Evolutionary conservation across 352 stramenopile species (phyloP), one percentile per base, ranked within the genome.

Genomic region (Phytopythium mirpurense): DNA sequence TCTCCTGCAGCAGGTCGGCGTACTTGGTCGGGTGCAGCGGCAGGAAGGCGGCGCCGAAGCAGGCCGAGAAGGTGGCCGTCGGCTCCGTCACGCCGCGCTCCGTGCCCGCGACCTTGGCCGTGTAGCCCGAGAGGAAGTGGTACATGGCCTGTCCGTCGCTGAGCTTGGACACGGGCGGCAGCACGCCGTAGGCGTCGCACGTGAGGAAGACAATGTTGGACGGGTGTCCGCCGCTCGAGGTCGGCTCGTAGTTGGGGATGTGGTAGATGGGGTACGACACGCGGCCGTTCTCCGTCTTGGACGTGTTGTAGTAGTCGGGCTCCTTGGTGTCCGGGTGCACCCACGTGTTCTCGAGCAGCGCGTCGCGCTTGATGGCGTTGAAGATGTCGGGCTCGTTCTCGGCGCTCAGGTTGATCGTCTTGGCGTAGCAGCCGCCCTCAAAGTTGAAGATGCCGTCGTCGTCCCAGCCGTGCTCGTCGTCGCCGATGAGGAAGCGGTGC

Each of bases 231-330:
- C 95, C 96, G 66, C 79, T 91, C 57, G 77, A 92, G 31, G 57
- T 79, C 38, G 71, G 69, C 61, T 95, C 90, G 72, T 97, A 93
- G 75, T 97, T 97, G 44, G 89, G 78, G 80, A 99, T 99, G 81
- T 99, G 96, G 70, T 98, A 96, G 71, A 99, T 98, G n/a, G 96
- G 96, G 74, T 99, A 99, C n/a, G 92, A 98, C 54, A 99, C 97
- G 53, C 96, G 93, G 55, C 93, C 95, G 81, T 99, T 99, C 68
- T 99, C 83, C 19, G 97, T 99, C 72, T 98, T 99, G 69, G 67
- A 87, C 26, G 76, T 90, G 75, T 99, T 96, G 67, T 88, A 95
- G 70, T 98, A 99, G 77, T 99, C 96, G 12, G 95, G 90, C 29
- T 83, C 73, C 54, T 82, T 85, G 18, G 65, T 90, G 44, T 78